Percentiles rank a stretch among this genome's conserved stretches.
Evolutionary conservation across 305 asterid species (phyloP).

Genomic region (Fraxinus ornus): DNA sequence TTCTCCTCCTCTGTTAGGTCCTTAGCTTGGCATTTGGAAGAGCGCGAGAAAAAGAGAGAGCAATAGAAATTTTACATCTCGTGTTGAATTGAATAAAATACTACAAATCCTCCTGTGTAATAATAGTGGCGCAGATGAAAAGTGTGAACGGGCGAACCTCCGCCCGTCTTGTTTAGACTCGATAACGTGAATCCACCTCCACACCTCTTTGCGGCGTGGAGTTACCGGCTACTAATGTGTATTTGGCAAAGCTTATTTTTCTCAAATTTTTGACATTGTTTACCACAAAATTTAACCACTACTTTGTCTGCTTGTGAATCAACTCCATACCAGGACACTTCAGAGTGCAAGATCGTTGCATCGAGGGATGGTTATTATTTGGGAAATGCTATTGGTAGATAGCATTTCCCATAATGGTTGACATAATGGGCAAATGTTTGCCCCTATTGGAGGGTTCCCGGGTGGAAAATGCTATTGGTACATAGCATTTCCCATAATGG

Average conservation of each 20-base stretch:
- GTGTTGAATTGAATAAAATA: background rate
- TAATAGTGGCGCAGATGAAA: background rate
- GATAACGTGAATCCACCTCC: background rate
- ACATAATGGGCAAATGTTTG: too few species aligned
- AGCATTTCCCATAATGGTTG: too few species aligned
- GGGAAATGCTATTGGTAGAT: too few species aligned
- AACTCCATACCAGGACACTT: too few species aligned
- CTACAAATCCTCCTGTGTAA: background rate
- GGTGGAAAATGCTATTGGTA: too few species aligned
- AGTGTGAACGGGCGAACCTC: background rate
- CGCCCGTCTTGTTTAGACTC: background rate
- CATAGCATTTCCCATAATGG: too few species aligned
- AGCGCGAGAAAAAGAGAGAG: background rate
- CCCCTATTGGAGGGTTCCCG: too few species aligned
- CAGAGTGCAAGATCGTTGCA: too few species aligned
- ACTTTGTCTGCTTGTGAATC: too few species aligned
- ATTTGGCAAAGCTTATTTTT: background rate
- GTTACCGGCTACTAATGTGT: background rate
- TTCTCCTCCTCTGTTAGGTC: slow-evolving; percentile 10
- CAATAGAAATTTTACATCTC: background rate
- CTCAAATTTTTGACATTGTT: background rate
- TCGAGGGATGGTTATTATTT: background rate
- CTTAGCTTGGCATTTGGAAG: background rate
- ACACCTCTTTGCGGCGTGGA: background rate
- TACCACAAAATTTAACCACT: background rate